A percentile compares a stretch with the other conserved stretches of the same genome.
Evolutionary conservation across 176 grass and related monocot genomes (phyloP).

Genomic region (bread wheat (Triticum aestivum)): DNA sequence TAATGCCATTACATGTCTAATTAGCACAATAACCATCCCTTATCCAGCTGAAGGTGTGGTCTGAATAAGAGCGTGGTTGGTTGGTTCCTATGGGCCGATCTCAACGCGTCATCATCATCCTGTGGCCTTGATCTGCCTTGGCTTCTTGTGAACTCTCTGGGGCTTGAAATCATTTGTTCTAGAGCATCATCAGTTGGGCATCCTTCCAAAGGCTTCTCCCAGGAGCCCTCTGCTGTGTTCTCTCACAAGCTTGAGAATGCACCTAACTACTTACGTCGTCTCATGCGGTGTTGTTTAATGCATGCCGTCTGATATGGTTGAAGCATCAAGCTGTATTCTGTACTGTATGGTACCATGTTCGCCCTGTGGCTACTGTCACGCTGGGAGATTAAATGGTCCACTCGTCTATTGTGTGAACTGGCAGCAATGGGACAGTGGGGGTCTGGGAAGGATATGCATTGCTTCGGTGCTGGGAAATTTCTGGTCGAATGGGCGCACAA

Average conservation of each 20-base stretch:
- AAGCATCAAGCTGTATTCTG: conserved; percentile 22
- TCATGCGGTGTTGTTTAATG: conserved; percentile 30
- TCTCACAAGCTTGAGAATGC: background rate
- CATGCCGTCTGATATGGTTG: conserved; percentile 3
- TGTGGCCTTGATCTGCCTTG: background rate
- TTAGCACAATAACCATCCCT: background rate
- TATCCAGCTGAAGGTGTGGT: background rate
- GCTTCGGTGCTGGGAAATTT: background rate
- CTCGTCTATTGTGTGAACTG: background rate
- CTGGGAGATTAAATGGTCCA: conserved; percentile 10
- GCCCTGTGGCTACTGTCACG: background rate
- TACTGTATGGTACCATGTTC: conserved; percentile 17
- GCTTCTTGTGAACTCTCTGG: background rate
- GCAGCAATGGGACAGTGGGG: background rate
- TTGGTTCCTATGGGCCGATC: background rate
- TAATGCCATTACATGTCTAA: conserved; percentile 19
- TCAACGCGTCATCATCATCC: background rate
- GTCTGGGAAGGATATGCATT: background rate
- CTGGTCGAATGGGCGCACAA: background rate
- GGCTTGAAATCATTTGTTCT: conserved; percentile 3
- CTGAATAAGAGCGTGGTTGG: background rate
- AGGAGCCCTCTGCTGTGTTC: background rate
- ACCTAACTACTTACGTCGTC: background rate
- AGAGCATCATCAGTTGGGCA: background rate
- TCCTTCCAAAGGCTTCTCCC: background rate